Conservation (phyloP, 2,329 filamentous ascomycete genomes). For the Tolypocladium cylindrosporum region DNA sequence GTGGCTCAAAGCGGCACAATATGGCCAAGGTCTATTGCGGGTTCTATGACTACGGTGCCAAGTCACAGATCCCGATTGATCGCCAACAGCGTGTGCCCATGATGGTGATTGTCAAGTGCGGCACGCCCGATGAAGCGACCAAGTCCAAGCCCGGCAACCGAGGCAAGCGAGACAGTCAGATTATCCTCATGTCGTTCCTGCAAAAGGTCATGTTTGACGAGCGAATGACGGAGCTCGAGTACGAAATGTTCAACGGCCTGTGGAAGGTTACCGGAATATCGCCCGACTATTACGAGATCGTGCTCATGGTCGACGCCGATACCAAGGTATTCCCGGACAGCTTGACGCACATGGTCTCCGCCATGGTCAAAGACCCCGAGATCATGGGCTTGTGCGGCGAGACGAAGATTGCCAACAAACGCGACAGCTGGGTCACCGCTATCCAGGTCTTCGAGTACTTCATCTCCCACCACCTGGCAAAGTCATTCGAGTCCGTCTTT, state of each 20-base stretch:
- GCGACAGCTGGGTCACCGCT: constrained; percentile 86
- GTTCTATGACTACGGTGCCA: constrained; percentile 90
- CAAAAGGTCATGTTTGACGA: constrained; percentile 99
- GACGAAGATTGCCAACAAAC: constrained; percentile 99
- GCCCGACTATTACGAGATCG: constrained; percentile 93
- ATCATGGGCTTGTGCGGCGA: constrained; percentile 99
- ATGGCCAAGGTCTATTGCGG: constrained; percentile 98
- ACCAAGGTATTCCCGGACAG: constrained; percentile 99
- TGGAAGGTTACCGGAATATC: constrained; percentile 99
- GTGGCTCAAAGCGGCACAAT: constrained; percentile 94
- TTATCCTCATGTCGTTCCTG: constrained; percentile 97
- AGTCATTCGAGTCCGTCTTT: constrained; percentile 97
- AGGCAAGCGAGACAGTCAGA: constrained; percentile 97
- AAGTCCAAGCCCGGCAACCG: constrained; percentile 90
- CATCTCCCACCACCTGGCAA: constrained; percentile 93
- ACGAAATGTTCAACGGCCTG: constrained; percentile 98
- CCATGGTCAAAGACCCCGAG: constrained; percentile 97
- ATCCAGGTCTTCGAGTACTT: constrained; percentile 99
- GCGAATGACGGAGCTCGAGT: constrained; percentile 98
- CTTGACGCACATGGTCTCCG: constrained; percentile 95
- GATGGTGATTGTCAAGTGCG: constrained; percentile 93
- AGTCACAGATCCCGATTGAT: constrained; percentile 68
- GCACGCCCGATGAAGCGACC: constrained; percentile 74
- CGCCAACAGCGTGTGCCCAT: constrained; percentile 97
- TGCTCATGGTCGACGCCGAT: constrained; percentile 98